Evolutionary conservation across 139 green algal genomes (phyloP).

Genomic region (Prasinococcaceae sp.): DNA sequence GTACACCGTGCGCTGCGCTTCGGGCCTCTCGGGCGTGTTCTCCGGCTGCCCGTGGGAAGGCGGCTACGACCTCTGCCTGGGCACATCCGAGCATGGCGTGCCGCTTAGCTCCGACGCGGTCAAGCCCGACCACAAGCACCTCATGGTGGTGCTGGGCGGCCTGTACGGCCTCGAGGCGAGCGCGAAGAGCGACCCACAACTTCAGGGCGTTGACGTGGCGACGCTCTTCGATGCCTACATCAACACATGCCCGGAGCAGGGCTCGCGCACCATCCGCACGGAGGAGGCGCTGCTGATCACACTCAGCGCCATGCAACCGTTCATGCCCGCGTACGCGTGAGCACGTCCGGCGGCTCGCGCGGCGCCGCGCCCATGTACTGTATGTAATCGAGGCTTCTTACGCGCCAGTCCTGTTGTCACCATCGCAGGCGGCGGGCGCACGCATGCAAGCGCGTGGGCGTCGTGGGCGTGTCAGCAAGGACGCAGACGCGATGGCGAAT

Average conservation of each 20-base stretch:
- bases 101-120: constrained; percentile 1
- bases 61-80: constrained; percentile 23
- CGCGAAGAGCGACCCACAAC: neutral
- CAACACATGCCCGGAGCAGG: constrained; percentile 70
- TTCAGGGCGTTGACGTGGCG: constrained; percentile 15
- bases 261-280: constrained; percentile 68
- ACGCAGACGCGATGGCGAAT: neutral
- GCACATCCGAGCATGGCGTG: constrained; percentile 25
- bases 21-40: constrained; percentile 39
- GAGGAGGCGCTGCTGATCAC: constrained; percentile 59
- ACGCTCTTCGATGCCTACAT: constrained; percentile 58
- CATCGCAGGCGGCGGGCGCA: no score
- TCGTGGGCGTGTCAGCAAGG: neutral
- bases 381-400: no score
- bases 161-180: constrained; percentile 47
- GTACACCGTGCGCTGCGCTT: constrained; percentile 58
- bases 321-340: neutral
- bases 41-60: constrained; percentile 28
- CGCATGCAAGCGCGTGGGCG: neutral
- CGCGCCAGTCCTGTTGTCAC: no score
- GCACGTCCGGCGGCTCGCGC: no score
- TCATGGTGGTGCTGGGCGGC: constrained; percentile 61
- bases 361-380: no score
- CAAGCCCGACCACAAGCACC: constrained; percentile 26
- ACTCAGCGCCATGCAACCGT: neutral